Evolutionary conservation across 306 rosid genomes (phyloP).

Genomic region (Medicago arabica): DNA sequence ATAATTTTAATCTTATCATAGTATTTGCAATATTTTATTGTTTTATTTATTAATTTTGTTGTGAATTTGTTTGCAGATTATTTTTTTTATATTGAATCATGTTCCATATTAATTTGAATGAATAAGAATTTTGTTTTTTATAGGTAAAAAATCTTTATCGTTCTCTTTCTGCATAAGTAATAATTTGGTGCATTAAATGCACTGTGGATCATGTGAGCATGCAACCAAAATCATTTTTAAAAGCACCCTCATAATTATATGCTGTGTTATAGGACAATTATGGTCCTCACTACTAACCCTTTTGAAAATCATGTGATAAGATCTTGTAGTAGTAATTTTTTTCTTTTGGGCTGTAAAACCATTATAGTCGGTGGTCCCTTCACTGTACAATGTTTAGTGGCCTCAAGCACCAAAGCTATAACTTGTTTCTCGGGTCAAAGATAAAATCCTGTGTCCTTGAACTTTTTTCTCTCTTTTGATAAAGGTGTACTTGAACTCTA

Average conservation of each 20-base stretch:
- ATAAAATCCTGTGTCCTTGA: constrained; percentile 29
- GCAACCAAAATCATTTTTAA: constrained; percentile 33
- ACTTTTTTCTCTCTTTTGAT: background rate
- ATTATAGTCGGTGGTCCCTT: constrained; percentile 33
- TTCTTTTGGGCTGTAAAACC: background rate
- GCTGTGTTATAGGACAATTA: constrained; percentile 34
- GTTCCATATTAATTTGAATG: too few species aligned
- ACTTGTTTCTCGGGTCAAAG: constrained; percentile 31
- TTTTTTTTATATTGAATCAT: too few species aligned
- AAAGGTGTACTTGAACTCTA: constrained; percentile 22
- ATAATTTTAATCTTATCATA: too few species aligned
- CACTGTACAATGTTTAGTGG: constrained; percentile 9
- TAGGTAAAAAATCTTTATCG: background rate
- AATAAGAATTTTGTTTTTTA: too few species aligned
- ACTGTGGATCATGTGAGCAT: constrained; percentile 54
- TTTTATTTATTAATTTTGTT: too few species aligned
- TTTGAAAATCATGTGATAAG: background rate
- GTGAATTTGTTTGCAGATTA: too few species aligned
- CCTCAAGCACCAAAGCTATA: background rate
- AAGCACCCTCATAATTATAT: background rate
- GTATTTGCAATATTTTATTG: too few species aligned
- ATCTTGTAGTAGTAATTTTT: background rate
- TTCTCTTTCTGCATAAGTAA: constrained; percentile 46
- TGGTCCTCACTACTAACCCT: constrained; percentile 39
- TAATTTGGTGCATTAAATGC: constrained; percentile 65